Conservation (phyloP, 768 basidiomycete species). For the Agaricus subrufescens region DNA sequence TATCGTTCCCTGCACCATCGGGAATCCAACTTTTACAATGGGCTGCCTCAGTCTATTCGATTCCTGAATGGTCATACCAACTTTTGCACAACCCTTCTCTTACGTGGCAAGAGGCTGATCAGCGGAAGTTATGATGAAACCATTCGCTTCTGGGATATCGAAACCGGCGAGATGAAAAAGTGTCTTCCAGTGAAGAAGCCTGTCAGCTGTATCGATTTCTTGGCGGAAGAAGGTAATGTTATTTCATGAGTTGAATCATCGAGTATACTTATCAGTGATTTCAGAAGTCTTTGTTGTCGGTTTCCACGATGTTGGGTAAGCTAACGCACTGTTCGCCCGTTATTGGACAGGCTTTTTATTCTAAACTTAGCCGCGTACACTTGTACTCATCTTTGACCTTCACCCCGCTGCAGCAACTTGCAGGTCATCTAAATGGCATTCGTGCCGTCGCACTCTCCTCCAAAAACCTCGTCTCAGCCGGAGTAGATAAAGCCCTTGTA, state of each 20-base stretch:
- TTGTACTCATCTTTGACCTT: conserved; percentile 85
- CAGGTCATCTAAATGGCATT: conserved; percentile 85
- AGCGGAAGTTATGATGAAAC: conserved; percentile 92
- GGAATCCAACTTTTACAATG: conserved; percentile 78
- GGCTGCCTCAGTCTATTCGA: conserved; percentile 67
- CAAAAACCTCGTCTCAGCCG: conserved; percentile 83
- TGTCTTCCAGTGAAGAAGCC: conserved; percentile 84
- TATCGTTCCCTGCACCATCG: conserved; percentile 82
- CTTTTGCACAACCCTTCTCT: conserved; percentile 78
- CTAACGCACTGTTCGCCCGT: neutral
- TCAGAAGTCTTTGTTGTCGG: conserved; percentile 88
- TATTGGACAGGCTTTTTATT: neutral
- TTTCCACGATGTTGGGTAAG: conserved; percentile 88
- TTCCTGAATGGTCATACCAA: conserved; percentile 84
- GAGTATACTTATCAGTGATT: neutral
- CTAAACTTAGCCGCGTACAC: conserved; percentile 67
- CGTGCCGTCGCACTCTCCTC: conserved; percentile 84
- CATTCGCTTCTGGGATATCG: conserved; percentile 88
- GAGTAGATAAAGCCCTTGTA: conserved; percentile 68
- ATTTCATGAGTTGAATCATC: neutral
- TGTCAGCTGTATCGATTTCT: conserved; percentile 85
- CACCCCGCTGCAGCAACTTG: conserved; percentile 76
- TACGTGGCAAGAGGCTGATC: conserved; percentile 77
- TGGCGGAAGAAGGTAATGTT: conserved; percentile 67
- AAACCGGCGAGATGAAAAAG: conserved; percentile 57